Base-by-base conservation (phyloP, 176 grass and related monocot genomes). In the Carex cristatella region DNA sequence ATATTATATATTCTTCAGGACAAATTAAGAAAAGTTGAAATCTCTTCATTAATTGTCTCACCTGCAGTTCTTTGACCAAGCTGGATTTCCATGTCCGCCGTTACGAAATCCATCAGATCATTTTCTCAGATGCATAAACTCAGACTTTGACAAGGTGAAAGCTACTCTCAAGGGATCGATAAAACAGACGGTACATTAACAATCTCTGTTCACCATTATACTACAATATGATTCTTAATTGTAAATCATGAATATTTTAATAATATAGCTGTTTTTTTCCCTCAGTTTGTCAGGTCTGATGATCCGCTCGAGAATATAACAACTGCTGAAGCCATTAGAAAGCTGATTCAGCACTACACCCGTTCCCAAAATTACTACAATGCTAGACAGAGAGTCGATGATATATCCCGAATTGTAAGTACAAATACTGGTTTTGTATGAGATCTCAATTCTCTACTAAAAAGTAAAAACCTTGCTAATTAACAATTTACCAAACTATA, bases 121-220 rank as follows among this genome's bases (percentile, higher is more conserved):
- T 86, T 99, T 96, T 90, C 89, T 99, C 53, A 87, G 91, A 84
- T 99, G 97, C 74, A 89, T 99, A 49, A 99, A 99, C 74, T 94
- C 97, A 0, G 97, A 99, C 63, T 99, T 99, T 42, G 97, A 99
- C 87, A 99, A 99, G 90, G 97, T 99, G 46, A 99, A 99, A 84
- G 93, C 90, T 84, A 99, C 97, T 79, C 87, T 99, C 7, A 99
- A 99, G 80, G 97, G 93, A 64, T 99, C 97, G 0, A 81, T 99
- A 66, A 95, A 99, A 87, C 81, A 87, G 59, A 92, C 84, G 90
- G 97, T 99, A 92, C 44, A 63, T 1, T 37, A 61, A 23, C 0
- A 79, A 58, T 57, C 33, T 6, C 6, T 57, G 51, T 58, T 35
- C 7, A 56, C 3, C 14, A 5, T 58, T 79, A 7, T 85, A 27